Conservation (phyloP, 2,329 filamentous ascomycete species). For the Aspergillus nomiae region DNA sequence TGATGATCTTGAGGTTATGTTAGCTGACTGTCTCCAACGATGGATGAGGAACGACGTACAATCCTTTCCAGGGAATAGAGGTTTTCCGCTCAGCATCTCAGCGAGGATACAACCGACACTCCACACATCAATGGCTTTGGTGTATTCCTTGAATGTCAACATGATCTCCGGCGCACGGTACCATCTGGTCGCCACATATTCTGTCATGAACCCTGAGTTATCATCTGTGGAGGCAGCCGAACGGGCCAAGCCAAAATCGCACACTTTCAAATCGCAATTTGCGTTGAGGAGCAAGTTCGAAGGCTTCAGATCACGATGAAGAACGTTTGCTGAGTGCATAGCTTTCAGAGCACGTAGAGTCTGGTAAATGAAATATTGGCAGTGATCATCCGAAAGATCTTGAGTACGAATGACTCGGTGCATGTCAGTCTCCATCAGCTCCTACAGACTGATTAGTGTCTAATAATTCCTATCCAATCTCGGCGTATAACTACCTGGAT, state of each 20-base stretch:
- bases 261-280: conserved; percentile 98
- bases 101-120: conserved; percentile 97
- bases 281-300: conserved; percentile 96
- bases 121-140: conserved; percentile 99
- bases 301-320: conserved; percentile 95
- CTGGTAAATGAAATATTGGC: conserved; percentile 99
- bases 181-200: conserved; percentile 99
- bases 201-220: conserved; percentile 99
- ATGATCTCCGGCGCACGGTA: conserved; percentile 99
- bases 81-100: conserved; percentile 98
- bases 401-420: conserved; percentile 98
- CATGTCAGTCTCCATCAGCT: conserved; percentile 99
- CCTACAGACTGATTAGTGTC: conserved; percentile 53
- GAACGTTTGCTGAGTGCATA: conserved; percentile 98
- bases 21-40: neutral
- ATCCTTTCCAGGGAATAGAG: conserved; percentile 96
- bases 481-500: conserved; percentile 70
- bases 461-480: neutral
- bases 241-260: conserved; percentile 93
- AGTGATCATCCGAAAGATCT: conserved; percentile 97
- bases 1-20: conserved; percentile 72
- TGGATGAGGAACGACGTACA: conserved; percentile 61
- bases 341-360: conserved; percentile 96
- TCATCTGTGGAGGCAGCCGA: conserved; percentile 97
- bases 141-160: conserved; percentile 99